Base-by-base conservation (phyloP, 2,329 filamentous ascomycete genomes). In the Colletotrichum karsti region DNA sequence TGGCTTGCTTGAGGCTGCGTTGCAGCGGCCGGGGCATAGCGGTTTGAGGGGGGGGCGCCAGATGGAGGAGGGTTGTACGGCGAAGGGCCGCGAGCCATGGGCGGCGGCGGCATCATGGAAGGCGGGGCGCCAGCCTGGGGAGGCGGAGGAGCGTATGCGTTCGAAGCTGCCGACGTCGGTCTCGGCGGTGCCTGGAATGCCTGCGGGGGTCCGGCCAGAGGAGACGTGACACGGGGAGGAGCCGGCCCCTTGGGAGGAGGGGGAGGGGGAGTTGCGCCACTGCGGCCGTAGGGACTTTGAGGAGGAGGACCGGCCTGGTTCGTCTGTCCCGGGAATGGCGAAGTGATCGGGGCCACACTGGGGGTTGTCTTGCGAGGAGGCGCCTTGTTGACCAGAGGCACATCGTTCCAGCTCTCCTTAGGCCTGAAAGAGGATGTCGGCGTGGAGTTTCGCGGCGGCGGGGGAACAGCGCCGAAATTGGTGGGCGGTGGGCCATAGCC, bases 331-430 rank as follows among this genome's bases (percentile, higher is more conserved):
- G 90, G 87, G 83, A 96, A 97, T 8, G 94, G 93, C 18, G 92
- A 89, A n/a, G 86, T 89, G 56, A 94, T 89, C 3, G 92, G 84
- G 57, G 90, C 88, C 20, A 89, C 83, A 62, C 86, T 90, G 3
- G 95, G 94, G 1, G 95, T 98, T 50, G 86, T 86, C 76, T 91
- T 89, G 72, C 95, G 90, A 22, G 91, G 87, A 13, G 88, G 87
- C n/a, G 87, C 83, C 82, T 95, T 93, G 50, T 89, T 86, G 50
- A 98, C 92, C 74, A 97, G 88, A 1, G 96, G 96, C 57, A 97
- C 92, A 79, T 99, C 96, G 73, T 99, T 99, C 96, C 96, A 99
- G 73, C 93, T 92, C 28, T 91, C 89, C 70, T 91, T 91, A 71
- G 92, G 91, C 75, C 90, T 91, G 64, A 88, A 84, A 75, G 89